Base-by-base conservation (phyloP, 2,329 filamentous ascomycete species). In the Zasmidium angulare region DNA sequence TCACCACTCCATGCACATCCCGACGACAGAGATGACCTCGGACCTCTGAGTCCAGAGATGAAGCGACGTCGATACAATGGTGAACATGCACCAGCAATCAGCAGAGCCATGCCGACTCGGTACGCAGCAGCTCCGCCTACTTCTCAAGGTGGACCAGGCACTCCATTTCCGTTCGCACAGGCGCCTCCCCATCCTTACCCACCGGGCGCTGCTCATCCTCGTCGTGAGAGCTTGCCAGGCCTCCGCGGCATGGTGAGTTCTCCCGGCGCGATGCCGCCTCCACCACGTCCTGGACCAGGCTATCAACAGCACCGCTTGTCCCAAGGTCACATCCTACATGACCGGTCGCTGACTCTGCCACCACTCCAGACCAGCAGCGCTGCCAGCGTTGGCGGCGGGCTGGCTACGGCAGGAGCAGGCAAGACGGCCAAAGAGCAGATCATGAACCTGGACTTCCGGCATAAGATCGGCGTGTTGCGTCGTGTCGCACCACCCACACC, bases 401-500 rank as follows among this genome's bases (percentile, higher is more conserved):
- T 61, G 20, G 62, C 67, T 7, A 61, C 62, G 23, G 60, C 56
- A 21, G 59, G 59, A 4, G 20, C 55, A 9, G 59, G 58, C 6
- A 70, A 65, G 53, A 62, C 64, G 20, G 66, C 63, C 14, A 68
- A 70, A 23, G 85, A 87, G 7, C 87, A 89, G 77, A 85, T 93
- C 60, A 90, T 90, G 86, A 85, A 82, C 23, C 89, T 95, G 53
- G 84, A 88, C 0, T 89, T 89, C 68, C 76, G 86, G 48, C 86
- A 86, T 65, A 96, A 96, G 74, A 84, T 96, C 67, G 86, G 86
- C 51, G 82, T 93, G 1, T 80, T 98, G 31, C 82, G 86, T 17
- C 87, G 86, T 62, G 91, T 97, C 64, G 89, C 89, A 49, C 89
- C 88, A 22, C 86, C 90, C 0, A 78, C 90, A 14, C 60, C 75